These are phyloP conservation scores for Chiua virens DNA, from an alignment of 768 basidiomycete genomes.

Conservation along the genomic window DNA sequence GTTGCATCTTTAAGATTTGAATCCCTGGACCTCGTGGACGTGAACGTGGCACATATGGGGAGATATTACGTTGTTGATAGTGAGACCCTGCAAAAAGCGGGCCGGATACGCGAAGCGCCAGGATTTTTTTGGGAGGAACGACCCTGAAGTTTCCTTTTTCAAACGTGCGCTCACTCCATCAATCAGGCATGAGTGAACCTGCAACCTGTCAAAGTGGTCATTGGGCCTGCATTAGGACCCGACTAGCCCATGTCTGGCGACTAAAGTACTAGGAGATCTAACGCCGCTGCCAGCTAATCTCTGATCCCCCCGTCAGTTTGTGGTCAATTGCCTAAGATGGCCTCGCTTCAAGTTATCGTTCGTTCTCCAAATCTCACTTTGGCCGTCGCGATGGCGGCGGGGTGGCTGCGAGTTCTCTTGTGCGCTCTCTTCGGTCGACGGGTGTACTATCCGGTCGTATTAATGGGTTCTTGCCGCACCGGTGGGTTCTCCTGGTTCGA, in stretches of 20 bases:
- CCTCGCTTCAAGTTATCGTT: background rate
- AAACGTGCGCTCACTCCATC: background rate
- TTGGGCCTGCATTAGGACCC: background rate
- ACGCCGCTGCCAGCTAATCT: background rate
- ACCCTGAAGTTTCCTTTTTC: constrained; percentile 17
- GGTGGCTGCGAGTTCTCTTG: constrained; percentile 9
- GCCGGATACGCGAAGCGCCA: constrained; percentile 4
- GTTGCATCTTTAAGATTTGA: too few species aligned
- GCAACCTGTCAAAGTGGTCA: background rate
- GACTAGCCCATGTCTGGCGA: background rate
- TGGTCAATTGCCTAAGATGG: background rate
- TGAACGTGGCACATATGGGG: constrained; percentile 4
- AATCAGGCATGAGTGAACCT: constrained; percentile 2
- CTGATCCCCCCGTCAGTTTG: constrained; percentile 15
- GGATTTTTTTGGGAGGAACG: background rate
- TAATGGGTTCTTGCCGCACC: constrained; percentile 9
- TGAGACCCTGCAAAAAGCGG: constrained; percentile 15
- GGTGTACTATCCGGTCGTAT: constrained; percentile 19
- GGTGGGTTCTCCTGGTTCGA: constrained; percentile 3
- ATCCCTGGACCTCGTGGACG: background rate
- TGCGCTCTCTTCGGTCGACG: constrained; percentile 23
- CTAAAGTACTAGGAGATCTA: constrained; percentile 10
- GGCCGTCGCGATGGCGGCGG: constrained; percentile 29
- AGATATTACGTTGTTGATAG: constrained; percentile 12
- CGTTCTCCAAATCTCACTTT: constrained; percentile 17